Evolutionary conservation across 176 grass and related monocot species (phyloP), one percentile per base, ranked within the genome.

Genomic region (Olyra latifolia): DNA sequence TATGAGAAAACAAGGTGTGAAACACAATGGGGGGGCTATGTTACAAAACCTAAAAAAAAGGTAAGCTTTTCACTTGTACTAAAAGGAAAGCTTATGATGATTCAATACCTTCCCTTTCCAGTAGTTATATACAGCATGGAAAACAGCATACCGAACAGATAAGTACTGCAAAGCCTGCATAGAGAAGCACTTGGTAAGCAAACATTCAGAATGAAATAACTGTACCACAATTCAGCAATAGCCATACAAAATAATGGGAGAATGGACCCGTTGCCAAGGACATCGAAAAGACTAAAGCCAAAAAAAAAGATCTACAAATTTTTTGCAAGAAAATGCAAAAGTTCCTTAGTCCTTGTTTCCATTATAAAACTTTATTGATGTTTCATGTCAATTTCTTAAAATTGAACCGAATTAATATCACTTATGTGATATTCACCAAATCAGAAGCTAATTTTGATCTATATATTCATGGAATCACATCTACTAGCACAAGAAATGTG

Each of bases 41-140:
- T 30, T 56, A 64, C 38, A 77, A 76, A 75, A 83, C 64, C 74
- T 71, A n/a, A n/a, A 76, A 62, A 72, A 66, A 47, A 43, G n/a
- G 54, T 63, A 74, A 80, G 43, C 32, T 47, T 23, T 77, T 71
- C 3, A 3, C 38, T 63, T 47, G 10, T 19, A 58, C 57, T 40
- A 0, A 60, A 53, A 88, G 16, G 65, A 71, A 62, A 72, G 12
- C 27, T 50, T 46, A 43, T 70, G 35, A 13, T 80, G 8, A 47
- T 53, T 75, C 52, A 7, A 67, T 95, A 99, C 96, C 96, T 99
- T 99, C 44, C 82, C 71, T 89, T 91, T 95, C 96, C 96, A 99
- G 76, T 89, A 95, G 71, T 86, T 95, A 93, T 93, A 99, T 93
- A 99, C 86, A 83, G 90, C 90, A 44, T 95, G 90, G 74, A 91